Evolutionary conservation across 2,329 filamentous ascomycete genomes (phyloP).

Genomic region (Onygenales sp.): DNA sequence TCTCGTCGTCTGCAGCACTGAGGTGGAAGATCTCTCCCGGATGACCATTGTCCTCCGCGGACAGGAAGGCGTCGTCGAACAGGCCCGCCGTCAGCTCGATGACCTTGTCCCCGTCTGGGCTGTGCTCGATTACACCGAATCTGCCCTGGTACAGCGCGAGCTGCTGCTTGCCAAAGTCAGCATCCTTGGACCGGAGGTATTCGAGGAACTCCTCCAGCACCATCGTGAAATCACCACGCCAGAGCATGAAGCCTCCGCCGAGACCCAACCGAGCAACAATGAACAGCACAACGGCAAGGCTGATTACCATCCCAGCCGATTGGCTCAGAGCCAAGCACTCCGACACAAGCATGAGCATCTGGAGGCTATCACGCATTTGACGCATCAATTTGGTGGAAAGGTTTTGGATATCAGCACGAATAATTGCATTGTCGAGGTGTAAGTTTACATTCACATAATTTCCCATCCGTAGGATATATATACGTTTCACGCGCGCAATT

Average conservation of each 20-base stretch:
- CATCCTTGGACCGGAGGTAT: slow-evolving; percentile 94
- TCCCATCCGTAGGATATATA: slow-evolving; percentile 2
- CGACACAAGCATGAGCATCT: slow-evolving; percentile 97
- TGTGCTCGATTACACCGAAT: slow-evolving; percentile 87
- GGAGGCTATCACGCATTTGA: slow-evolving; percentile 89
- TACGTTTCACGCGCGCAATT: slow-evolving; percentile 8
- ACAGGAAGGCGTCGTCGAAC: slow-evolving; percentile 96
- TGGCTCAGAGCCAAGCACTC: slow-evolving; percentile 79
- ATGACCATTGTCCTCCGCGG: slow-evolving; percentile 98
- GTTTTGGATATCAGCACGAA: slow-evolving; percentile 95
- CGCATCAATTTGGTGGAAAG: slow-evolving; percentile 96
- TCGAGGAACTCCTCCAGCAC: slow-evolving; percentile 90
- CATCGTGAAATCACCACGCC: slow-evolving; percentile 76
- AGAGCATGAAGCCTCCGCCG: slow-evolving; percentile 26
- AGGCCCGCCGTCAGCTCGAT: slow-evolving; percentile 88
- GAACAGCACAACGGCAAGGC: slow-evolving; percentile 18
- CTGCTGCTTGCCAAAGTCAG: slow-evolving; percentile 92
- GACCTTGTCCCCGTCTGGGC: slow-evolving; percentile 98
- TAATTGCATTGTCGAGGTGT: slow-evolving; percentile 97
- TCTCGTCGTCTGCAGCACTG: slow-evolving; percentile 93
- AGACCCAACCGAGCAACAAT: slow-evolving; percentile 2
- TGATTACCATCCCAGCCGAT: slow-evolving; percentile 83
- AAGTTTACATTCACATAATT: slow-evolving; percentile 35
- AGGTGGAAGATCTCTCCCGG: slow-evolving; percentile 90
- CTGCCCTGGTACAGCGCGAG: slow-evolving; percentile 91